Base-by-base conservation (phyloP, 2,329 filamentous ascomycete genomes). In the Sarocladium brachiariae region DNA sequence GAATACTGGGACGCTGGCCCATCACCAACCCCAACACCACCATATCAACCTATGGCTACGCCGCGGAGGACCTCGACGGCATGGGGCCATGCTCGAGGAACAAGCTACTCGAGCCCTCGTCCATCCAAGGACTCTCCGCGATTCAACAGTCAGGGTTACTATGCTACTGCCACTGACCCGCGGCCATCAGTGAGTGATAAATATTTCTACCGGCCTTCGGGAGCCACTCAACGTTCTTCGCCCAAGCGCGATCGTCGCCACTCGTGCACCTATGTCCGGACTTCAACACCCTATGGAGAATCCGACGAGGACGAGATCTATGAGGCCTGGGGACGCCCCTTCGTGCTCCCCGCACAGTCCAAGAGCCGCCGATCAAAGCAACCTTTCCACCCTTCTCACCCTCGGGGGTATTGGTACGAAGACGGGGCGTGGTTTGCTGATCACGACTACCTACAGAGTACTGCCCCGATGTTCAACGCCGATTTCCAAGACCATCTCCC, bases 231-330 rank as follows among this genome's bases (percentile, higher is more conserved):
- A 56, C 57, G 59, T 54, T 55, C 56, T 48, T 55, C 38, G 7
- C 35, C 63, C 61, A 70, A 68, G 70, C 74, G 70, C 67, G 75
- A 79, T 65, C 76, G 77, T 61, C 76, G 75, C 63, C 70, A 67
- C 68, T 80, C 78, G 57, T 77, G 73, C 68, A 74, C 75, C 69
- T 75, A 78, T 71, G 73, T 76, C 71, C 77, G 76, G 72, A 66
- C 76, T 73, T 75, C 77, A 63, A 74, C 75, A 59, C 71, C 71
- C 55, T 72, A 76, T 74, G 78, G 77, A 72, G 78, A 81, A 68
- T 81, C 78, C 70, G 78, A 82, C 75, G 78, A 81, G 74, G 78
- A 81, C 71, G 77, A 81, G 69, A 65, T 74, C 55, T 68, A 80
- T 67, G 74, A 80, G 67, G 67, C 75, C 62, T 62, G 76, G 64